Base-by-base conservation (phyloP, 2,329 filamentous ascomycete genomes). In the Hypoxylon sp. region DNA sequence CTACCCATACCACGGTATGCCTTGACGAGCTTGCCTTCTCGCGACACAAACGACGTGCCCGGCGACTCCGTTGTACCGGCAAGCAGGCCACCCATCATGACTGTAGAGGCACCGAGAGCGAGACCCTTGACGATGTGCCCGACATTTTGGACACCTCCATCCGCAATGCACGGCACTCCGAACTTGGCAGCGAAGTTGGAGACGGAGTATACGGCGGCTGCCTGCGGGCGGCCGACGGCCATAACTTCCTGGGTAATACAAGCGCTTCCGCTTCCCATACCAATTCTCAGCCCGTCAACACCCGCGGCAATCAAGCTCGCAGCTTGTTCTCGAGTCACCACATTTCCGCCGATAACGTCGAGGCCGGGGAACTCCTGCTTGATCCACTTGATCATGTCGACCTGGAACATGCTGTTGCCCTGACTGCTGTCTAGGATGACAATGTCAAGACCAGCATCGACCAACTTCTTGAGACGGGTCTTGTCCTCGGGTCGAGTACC, bases 171-270 rank as follows among this genome's bases (percentile, higher is more conserved):
- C 55, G 95, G 95, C 67, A 99, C 93, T 62, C 96, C 95, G 71
- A 99, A 99, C 67, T 88, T 88, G 55, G 90, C 90, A 48, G 95
- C 94, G 71, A 99, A 99, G 50, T 86, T 82, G 71, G 91, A 88
- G 69, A 99, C 95, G 68, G 88, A 91, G 82, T 90, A 92, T 58
- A 99, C 94, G 38, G 95, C 88, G 23, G 93, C 91, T 37, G 96
- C 95, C 79, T 99, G 95, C 55, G 95, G 95, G 70, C 95, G 90
- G 58, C 96, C 95, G 46, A 99, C 94, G 68, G 95, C 95, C 95
- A 99, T 99, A 73, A 99, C 96, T 80, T 99, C 95, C 79, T 99
- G 95, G 54, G 95, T 99, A 70, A 99, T 99, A 79, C 95, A 99
- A 73, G 95, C 95, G 73, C 91, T 96, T 73, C 95, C 95, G 74